These are phyloP conservation scores for Phytophthora colocasiae DNA, from an alignment of 352 stramenopile species.

Conservation along the genomic window DNA sequence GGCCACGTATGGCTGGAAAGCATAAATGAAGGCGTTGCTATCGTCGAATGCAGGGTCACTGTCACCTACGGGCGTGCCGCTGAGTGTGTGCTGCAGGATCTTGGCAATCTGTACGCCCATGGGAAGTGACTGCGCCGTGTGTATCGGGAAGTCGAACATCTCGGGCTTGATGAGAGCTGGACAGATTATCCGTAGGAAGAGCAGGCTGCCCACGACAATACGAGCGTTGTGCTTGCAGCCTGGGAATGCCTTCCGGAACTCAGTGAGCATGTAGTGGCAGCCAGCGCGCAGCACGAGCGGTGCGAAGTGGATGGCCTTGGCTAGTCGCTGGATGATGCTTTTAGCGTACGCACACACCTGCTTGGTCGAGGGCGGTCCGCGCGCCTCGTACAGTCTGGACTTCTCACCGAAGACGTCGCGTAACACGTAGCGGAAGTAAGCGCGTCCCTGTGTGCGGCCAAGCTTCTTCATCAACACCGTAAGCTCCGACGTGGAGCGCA, in stretches of 20 bases:
- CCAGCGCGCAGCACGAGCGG: conserved; percentile 76
- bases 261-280: conserved; percentile 72
- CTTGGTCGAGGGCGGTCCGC: conserved; percentile 30
- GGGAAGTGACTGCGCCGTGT: conserved; percentile 58
- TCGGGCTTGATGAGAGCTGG: conserved; percentile 86
- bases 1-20: conserved; percentile 69
- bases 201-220: conserved; percentile 78
- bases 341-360: conserved; percentile 67
- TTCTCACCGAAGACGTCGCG: conserved; percentile 79
- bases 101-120: conserved; percentile 81
- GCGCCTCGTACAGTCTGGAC: conserved; percentile 53
- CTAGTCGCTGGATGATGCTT: conserved; percentile 70
- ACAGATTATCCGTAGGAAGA: conserved; percentile 82
- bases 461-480: conserved; percentile 77
- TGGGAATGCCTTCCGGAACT: conserved; percentile 79
- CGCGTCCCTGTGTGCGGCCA: conserved; percentile 66
- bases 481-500: conserved; percentile 79
- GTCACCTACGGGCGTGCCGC: conserved; percentile 58
- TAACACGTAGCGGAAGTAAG: conserved; percentile 86
- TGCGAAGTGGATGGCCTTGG: conserved; percentile 76
- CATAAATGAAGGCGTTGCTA: conserved; percentile 70
- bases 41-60: conserved; percentile 50
- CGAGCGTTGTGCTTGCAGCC: conserved; percentile 59
- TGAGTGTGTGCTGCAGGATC: conserved; percentile 80
- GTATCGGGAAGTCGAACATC: conserved; percentile 73